phyloP scores from a whole-genome alignment of 257 asterid species.

The Solanum lycopersicoides region DNA sequence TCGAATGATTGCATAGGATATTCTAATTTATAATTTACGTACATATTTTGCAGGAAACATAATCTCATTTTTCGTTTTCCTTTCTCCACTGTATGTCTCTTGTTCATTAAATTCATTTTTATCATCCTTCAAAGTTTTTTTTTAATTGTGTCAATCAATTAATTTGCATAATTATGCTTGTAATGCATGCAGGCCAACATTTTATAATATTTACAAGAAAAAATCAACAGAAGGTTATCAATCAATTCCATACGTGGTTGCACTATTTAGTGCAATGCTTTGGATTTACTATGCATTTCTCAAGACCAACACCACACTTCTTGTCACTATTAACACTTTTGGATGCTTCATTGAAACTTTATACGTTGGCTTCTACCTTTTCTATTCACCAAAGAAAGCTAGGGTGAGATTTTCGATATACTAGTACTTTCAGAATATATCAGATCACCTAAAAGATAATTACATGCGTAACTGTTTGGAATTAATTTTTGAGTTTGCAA shows the following conservation, averaged over 20 bases:
- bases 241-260: slow-evolving; percentile 30
- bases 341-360: slow-evolving; percentile 36
- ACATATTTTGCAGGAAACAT: slow-evolving; percentile 24
- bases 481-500: background rate
- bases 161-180: background rate
- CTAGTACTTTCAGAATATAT: background rate
- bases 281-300: slow-evolving; percentile 48
- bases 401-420: slow-evolving; percentile 11
- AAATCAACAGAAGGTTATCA: slow-evolving; percentile 38
- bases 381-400: slow-evolving; percentile 24
- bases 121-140: background rate
- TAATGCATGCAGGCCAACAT: slow-evolving; percentile 37
- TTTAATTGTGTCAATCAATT: background rate
- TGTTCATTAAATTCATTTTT: background rate
- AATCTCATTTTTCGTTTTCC: slow-evolving; percentile 31
- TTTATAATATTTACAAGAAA: slow-evolving; percentile 26
- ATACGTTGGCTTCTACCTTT: slow-evolving; percentile 25
- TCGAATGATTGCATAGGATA: background rate
- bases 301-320: slow-evolving; percentile 35
- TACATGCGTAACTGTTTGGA: too few species aligned
- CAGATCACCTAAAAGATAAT: background rate
- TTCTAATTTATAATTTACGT: background rate
- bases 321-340: slow-evolving; percentile 40
- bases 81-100: slow-evolving; percentile 36
- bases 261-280: slow-evolving; percentile 30